Evolutionary conservation across 345 rosid genomes (phyloP).

Genomic region (Bruguiera sexangula): DNA sequence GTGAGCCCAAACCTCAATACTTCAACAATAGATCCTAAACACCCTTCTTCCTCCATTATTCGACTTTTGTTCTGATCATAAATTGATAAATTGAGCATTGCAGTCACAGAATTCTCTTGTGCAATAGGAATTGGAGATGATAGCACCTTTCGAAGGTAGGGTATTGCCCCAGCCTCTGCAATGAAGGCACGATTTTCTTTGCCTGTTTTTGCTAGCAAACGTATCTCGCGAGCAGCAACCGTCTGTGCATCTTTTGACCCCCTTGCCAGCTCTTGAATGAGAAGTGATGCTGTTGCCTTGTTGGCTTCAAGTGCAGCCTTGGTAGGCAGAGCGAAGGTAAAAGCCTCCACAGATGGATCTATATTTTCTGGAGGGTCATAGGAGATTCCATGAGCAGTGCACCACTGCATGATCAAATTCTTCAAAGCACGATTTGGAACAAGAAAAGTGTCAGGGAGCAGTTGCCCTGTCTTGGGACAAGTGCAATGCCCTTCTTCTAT

Average conservation of each 20-base stretch:
- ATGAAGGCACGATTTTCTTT: constrained; percentile 85
- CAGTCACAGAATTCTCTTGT: constrained; percentile 91
- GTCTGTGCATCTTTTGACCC: constrained; percentile 70
- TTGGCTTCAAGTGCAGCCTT: constrained; percentile 87
- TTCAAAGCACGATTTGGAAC: constrained; percentile 86
- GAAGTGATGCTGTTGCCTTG: constrained; percentile 67
- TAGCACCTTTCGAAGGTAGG: constrained; percentile 59
- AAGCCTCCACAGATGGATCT: constrained; percentile 50
- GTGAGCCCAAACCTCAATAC: constrained; percentile 76
- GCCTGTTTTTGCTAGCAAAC: constrained; percentile 87
- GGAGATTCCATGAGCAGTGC: constrained; percentile 65
- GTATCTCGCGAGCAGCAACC: constrained; percentile 77
- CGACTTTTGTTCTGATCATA: constrained; percentile 79
- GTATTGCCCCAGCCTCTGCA: constrained; percentile 97
- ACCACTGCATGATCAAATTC: constrained; percentile 86
- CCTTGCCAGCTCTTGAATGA: constrained; percentile 57
- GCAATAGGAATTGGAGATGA: constrained; percentile 65
- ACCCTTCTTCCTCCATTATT: constrained; percentile 79
- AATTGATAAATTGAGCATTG: constrained; percentile 86
- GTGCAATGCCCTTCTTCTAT: constrained; percentile 84
- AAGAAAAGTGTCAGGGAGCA: constrained; percentile 56
- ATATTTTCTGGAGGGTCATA: constrained; percentile 52
- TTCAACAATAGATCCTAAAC: constrained; percentile 67
- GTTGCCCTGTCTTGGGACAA: constrained; percentile 93
- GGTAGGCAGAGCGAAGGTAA: constrained; percentile 57